Base-by-base conservation (phyloP, 768 basidiomycete species). In the Lactarius sanguifluus region DNA sequence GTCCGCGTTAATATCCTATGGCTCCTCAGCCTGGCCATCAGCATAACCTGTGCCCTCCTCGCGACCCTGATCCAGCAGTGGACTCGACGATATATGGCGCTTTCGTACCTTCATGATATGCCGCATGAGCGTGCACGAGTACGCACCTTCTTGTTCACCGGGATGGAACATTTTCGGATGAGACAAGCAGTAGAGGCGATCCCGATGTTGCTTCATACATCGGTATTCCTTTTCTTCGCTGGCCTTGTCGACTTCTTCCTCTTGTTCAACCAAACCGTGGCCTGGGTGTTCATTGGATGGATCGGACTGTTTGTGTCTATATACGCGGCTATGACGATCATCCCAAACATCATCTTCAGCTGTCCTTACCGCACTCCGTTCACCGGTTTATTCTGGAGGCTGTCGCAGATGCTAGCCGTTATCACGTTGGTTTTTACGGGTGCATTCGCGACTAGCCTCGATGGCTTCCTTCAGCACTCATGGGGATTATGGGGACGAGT, bases 311-410 rank as follows among this genome's bases (percentile, higher is more conserved):
- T 56, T 25, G 47, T 23, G 9, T 28, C 54, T 15, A 1, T 62
- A 40, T 62, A 62, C 52, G 28, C 32, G 16, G 61, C 47, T 13
- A 38, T 62, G 61, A 62, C 61, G 7, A 18, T 62, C 23, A 18
- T 55, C 47, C 61, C 61, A 20, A 56, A 52, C 50, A 13, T 62
- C 1, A 23, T 62, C 28, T 34, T 54, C 45, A 62, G 54, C 50
- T 62, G 61, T 15, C 61, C 61, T 9, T 62, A 62, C 34, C 47
- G 61, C 13, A 62, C 61, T 5, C 61, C 61, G 9, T 52, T 62
- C 47, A 54, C 61, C 18, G 59, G 43, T 23, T n/a, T 20, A 8
- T 18, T 60, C 10, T 60, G 59, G 59, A 47, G 45, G 34, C 25
- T 47, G 9, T 28, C 38, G n/a, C 59, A 60, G 1, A 23, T 60